phyloP scores from a whole-genome alignment of 495 filamentous ascomycete genomes.

The Aspergillus bertholletiae region DNA sequence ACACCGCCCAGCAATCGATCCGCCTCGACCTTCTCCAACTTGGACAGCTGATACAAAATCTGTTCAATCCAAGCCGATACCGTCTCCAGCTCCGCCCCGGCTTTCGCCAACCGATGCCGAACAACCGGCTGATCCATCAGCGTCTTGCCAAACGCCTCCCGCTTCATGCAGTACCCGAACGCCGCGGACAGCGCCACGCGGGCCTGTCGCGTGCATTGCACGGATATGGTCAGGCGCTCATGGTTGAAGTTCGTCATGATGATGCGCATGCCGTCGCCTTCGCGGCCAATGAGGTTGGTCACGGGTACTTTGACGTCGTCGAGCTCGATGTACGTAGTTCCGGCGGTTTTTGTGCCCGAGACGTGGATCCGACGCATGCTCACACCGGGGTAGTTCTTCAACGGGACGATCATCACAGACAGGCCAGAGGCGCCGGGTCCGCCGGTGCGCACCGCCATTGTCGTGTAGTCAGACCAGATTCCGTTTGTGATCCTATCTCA shows the following conservation, averaged over 20 bases:
- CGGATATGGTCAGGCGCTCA: constrained; percentile 64
- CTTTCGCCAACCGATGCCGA: constrained; percentile 65
- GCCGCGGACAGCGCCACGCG: constrained; percentile 63
- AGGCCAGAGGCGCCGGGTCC: constrained; percentile 58
- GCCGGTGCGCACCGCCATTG: constrained; percentile 77
- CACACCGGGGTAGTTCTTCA: constrained; percentile 60
- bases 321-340: constrained; percentile 74
- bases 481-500: constrained; percentile 79
- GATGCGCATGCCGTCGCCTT: constrained; percentile 69
- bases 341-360: constrained; percentile 55
- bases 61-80: constrained; percentile 74
- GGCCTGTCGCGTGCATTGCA: constrained; percentile 58
- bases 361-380: constrained; percentile 62
- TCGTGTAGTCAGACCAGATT: constrained; percentile 68
- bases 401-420: constrained; percentile 63
- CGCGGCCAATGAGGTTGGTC: constrained; percentile 64
- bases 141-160: constrained; percentile 72
- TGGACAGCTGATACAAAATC: constrained; percentile 65
- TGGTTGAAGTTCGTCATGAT: constrained; percentile 88
- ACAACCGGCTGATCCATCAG: constrained; percentile 73
- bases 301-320: constrained; percentile 70
- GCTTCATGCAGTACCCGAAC: constrained; percentile 65
- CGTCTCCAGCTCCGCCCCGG: constrained; percentile 64
- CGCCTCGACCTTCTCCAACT: constrained; percentile 58
- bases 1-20: constrained; percentile 65